These are phyloP conservation scores for Lasiodiplodia gonubiensis DNA, from an alignment of 2,329 filamentous ascomycete species.

Conservation along the genomic window DNA sequence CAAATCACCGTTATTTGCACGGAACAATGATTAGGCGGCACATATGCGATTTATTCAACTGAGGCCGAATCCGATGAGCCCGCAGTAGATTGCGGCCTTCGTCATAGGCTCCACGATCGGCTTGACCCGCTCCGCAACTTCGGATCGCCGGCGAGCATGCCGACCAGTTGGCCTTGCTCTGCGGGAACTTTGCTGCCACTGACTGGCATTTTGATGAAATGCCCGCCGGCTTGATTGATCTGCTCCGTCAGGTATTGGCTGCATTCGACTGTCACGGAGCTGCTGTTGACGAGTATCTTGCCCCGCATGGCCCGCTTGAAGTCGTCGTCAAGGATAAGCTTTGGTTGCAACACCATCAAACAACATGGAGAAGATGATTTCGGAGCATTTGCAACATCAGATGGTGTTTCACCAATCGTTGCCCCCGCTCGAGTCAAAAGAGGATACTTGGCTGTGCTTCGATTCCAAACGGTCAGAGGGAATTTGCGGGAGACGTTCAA, in stretches of 20 bases:
- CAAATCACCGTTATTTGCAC: no score
- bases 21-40: no score
- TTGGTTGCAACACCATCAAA: neutral
- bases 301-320: neutral
- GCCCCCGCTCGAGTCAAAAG: neutral
- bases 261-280: neutral
- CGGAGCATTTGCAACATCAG: neutral
- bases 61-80: slow-evolving; percentile 40
- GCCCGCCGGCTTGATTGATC: neutral
- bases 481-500: slow-evolving; percentile 39
- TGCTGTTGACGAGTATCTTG: neutral
- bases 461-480: slow-evolving; percentile 11
- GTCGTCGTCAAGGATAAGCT: neutral
- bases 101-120: slow-evolving; percentile 39
- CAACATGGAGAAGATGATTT: neutral
- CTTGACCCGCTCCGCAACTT: slow-evolving; percentile 35
- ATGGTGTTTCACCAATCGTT: neutral
- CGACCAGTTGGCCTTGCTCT: slow-evolving; percentile 32
- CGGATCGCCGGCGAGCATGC: slow-evolving; percentile 43
- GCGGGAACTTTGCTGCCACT: slow-evolving; percentile 1
- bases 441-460: neutral
- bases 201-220: slow-evolving; percentile 5
- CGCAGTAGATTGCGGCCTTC: slow-evolving; percentile 43
- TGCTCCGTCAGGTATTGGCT: neutral
- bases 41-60: no score